Evolutionary conservation across 2,329 filamentous ascomycete genomes (phyloP), one percentile per base, ranked within the genome.

Genomic region (Xylariales sp.): DNA sequence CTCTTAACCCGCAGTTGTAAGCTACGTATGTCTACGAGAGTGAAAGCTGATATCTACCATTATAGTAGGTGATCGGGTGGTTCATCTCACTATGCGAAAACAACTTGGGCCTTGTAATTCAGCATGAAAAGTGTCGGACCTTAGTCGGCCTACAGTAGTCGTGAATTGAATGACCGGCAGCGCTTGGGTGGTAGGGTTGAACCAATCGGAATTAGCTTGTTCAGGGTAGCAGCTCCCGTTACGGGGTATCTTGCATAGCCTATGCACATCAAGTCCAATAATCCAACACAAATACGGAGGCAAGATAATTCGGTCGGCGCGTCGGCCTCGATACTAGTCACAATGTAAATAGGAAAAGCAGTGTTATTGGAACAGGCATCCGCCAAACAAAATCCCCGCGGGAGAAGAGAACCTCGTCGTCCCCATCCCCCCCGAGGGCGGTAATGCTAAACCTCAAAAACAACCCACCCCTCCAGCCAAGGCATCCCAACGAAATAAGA

Each of bases 161-260:
- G 43, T 46, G 18, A n/a, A 46, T n/a, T 46, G 43, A 18, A 46
- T n/a, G 3, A 14, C 45, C 6, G 3, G 16, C 3, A 5, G 49
- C 49, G 49, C 49, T 32, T 12, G 12, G 9, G 9, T 39, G 1
- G 12, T 39, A 10, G 8, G 48, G 49, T 30, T 52, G 23, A n/a
- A 16, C 50, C 49, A 52, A 52, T 53, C 50, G 50, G 50, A 36
- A 34, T 34, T 36, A 28, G 50, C 30, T 12, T 34, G 28, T 36
- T 14, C 30, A 55, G 52, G 52, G 36, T 55, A 39, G 3, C 52
- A 34, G 3, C 34, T 39, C 32, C 52, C 16, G 28, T 9, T 14
- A 55, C 16, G 36, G 36, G 34, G 32, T 23, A 55, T 41, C 52
- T 55, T 39, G 52, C 34, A 55, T 55, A 55, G 52, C 52, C 52